Percentiles rank a stretch among this genome's conserved stretches.
phyloP scores from a whole-genome alignment of 129 eudicot genomes.

The Flaveria linearis region DNA sequence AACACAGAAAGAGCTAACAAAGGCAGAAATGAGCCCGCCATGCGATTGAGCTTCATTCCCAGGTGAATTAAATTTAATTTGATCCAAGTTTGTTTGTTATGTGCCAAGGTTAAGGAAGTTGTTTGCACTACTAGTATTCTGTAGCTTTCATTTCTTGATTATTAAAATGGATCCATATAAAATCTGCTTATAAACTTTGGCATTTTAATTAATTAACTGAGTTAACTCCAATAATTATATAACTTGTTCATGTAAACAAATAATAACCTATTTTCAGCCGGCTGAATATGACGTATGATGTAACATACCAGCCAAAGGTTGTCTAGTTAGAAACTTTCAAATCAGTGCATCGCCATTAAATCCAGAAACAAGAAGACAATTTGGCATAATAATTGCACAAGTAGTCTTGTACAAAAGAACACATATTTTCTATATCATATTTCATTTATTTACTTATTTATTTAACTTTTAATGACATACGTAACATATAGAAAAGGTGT shows the following conservation, averaged over 20 bases:
- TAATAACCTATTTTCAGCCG: slow-evolving; percentile 44
- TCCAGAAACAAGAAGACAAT: background rate
- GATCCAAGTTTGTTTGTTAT: slow-evolving; percentile 21
- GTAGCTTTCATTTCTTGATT: slow-evolving; percentile 32
- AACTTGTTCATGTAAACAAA: slow-evolving; percentile 24
- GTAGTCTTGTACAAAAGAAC: background rate
- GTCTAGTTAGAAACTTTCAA: slow-evolving; percentile 25
- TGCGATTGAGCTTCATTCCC: slow-evolving; percentile 31
- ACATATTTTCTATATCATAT: background rate
- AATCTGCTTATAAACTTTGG: slow-evolving; percentile 34
- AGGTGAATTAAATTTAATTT: slow-evolving; percentile 11
- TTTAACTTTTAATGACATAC: too few species aligned
- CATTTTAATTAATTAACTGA: slow-evolving; percentile 28
- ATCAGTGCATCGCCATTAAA: slow-evolving; percentile 2
- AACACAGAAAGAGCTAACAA: slow-evolving; percentile 30
- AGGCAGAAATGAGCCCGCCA: slow-evolving; percentile 47
- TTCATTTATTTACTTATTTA: background rate
- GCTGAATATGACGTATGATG: slow-evolving; percentile 31
- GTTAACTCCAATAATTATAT: slow-evolving; percentile 19
- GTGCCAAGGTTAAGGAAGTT: slow-evolving; percentile 30
- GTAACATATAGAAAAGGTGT: too few species aligned
- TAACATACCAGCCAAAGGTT: slow-evolving; percentile 13
- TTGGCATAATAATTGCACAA: background rate
- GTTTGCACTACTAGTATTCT: slow-evolving; percentile 14
- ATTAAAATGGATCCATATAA: slow-evolving; percentile 11